Evolutionary conservation across 2,329 filamentous ascomycete species (phyloP).

Genomic region (Davidsoniella eucalypti): DNA sequence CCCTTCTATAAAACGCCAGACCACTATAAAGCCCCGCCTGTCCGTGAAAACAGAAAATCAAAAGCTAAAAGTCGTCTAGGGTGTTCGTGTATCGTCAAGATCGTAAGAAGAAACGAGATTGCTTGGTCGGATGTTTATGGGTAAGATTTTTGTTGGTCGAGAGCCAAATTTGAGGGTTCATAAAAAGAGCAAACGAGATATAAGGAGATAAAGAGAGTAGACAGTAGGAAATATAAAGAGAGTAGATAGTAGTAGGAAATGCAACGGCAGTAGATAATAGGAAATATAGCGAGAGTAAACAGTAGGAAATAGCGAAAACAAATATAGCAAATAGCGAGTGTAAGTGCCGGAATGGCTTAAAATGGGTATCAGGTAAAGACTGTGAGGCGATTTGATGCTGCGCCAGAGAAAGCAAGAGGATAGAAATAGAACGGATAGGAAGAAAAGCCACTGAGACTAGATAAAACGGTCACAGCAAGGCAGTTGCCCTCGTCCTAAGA

Average conservation of each 20-base stretch:
- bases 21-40: neutral
- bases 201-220: neutral
- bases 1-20: neutral
- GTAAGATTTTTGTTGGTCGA: no score
- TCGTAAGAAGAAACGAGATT: neutral
- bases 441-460: neutral
- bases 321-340: neutral
- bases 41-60: neutral
- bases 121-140: neutral
- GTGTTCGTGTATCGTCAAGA: neutral
- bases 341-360: neutral
- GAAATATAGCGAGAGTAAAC: neutral
- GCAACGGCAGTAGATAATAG: neutral
- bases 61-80: neutral
- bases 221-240: neutral
- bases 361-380: conserved; percentile 11
- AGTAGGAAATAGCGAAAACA: neutral
- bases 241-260: neutral
- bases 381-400: neutral
- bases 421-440: neutral
- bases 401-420: neutral
- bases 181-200: neutral
- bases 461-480: neutral
- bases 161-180: neutral
- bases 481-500: no score